phyloP scores from a whole-genome alignment of 495 filamentous ascomycete genomes.

The Aspergillus olivimuriae region DNA sequence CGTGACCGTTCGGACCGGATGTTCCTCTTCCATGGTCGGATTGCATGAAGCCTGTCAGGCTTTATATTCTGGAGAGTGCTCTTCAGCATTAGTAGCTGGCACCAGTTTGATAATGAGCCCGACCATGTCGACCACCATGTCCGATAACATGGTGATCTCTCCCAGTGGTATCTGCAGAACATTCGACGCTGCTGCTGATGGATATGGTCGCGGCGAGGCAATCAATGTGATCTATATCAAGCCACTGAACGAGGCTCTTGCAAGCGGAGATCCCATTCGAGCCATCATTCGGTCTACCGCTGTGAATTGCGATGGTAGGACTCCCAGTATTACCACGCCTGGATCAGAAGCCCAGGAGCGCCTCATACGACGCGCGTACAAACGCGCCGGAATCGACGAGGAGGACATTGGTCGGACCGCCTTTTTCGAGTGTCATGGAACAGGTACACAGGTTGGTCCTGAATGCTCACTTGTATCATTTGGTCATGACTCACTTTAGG shows the following conservation, averaged over 20 bases:
- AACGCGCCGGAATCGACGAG: conserved; percentile 13
- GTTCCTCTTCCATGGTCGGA: conserved; percentile 23
- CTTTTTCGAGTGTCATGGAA: conserved; percentile 38
- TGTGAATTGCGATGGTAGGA: conserved; percentile 29
- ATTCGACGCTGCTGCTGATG: conserved; percentile 55
- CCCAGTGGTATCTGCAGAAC: conserved; percentile 38
- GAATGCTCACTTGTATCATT: no score
- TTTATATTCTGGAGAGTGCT: conserved; percentile 28
- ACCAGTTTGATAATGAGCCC: conserved; percentile 33
- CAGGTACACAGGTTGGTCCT: no score
- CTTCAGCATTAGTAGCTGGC: conserved; percentile 32
- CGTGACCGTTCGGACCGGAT: conserved; percentile 27
- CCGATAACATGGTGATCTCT: conserved; percentile 21
- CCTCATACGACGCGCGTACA: conserved; percentile 21
- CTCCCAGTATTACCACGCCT: conserved; percentile 3
- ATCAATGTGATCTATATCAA: conserved; percentile 31
- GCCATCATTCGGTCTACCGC: conserved; percentile 31
- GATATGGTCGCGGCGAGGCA: conserved; percentile 58
- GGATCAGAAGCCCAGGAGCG: conserved; percentile 11
- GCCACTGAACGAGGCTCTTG: conserved; percentile 18
- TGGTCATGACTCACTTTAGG: conserved; percentile 3
- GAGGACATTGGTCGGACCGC: conserved; percentile 14
- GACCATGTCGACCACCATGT: conserved; percentile 21
- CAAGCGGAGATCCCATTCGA: conserved; percentile 26
- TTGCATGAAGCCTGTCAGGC: conserved; percentile 24